Conservation (phyloP, 495 filamentous ascomycete genomes). For the Lasiosphaeria miniovina region DNA sequence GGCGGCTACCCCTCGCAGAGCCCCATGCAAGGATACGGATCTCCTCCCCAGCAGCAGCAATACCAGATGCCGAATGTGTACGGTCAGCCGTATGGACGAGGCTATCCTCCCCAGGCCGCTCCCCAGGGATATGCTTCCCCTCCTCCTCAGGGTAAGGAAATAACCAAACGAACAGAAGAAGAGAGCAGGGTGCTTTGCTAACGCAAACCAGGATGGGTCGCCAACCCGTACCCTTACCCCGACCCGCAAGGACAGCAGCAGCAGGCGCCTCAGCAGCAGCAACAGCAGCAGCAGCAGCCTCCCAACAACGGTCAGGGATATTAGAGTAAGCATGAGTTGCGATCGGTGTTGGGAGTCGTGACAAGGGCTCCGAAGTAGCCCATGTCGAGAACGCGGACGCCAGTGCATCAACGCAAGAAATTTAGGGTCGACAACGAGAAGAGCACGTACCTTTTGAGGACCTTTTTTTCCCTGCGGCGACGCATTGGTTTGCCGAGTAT, state of each 20-base stretch:
- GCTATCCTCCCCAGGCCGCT: conserved; percentile 23
- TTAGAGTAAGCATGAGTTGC: conserved; percentile 12
- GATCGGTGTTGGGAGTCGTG: conserved; percentile 11
- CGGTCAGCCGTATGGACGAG: conserved; percentile 26
- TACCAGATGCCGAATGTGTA: conserved; percentile 27
- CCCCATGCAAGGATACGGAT: conserved; percentile 33
- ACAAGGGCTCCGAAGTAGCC: conserved; percentile 4
- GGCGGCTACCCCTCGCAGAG: conserved; percentile 19
- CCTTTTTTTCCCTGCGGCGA: not conserved
- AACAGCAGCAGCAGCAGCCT: conserved; percentile 32
- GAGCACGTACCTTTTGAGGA: not conserved
- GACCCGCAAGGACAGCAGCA: conserved; percentile 32
- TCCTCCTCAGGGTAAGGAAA: conserved; percentile 40
- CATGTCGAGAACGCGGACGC: not conserved
- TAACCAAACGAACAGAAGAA: not conserved
- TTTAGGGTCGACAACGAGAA: conserved; percentile 7
- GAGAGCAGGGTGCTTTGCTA: conserved; percentile 14
- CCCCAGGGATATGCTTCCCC: conserved; percentile 29
- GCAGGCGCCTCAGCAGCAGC: conserved; percentile 11
- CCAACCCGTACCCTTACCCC: conserved; percentile 37
- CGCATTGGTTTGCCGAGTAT: conserved; percentile 1
- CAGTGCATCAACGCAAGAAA: not conserved
- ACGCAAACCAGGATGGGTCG: conserved; percentile 24
- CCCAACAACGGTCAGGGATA: conserved; percentile 33
- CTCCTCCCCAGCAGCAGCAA: conserved; percentile 35